A percentile compares a stretch with the other conserved stretches of the same genome.
These are phyloP conservation scores for Mercurialis annua DNA, from an alignment of 345 rosid species.

Conservation along the genomic window DNA sequence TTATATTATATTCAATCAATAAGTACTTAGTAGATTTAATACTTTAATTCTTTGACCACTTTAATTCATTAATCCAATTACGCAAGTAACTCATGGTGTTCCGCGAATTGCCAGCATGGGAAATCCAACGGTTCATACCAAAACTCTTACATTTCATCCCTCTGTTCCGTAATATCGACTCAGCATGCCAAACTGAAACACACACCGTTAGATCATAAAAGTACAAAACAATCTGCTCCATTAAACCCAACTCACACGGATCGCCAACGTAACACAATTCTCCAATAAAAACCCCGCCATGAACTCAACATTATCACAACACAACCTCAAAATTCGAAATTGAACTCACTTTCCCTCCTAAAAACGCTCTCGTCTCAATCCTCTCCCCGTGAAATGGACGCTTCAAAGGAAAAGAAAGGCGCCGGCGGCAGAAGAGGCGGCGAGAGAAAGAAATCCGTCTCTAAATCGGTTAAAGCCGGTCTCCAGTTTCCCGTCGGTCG, in stretches of 20 bases:
- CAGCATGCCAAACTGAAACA: constrained; percentile 18
- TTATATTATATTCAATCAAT: too few relatives aligned
- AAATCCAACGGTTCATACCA: background rate
- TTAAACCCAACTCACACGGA: background rate
- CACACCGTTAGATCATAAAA: background rate
- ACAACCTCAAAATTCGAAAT: background rate
- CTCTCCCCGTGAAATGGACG: too few relatives aligned
- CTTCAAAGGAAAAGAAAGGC: constrained; percentile 18
- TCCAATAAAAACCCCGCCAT: background rate
- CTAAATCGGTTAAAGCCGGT: constrained; percentile 21
- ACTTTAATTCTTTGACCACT: too few relatives aligned
- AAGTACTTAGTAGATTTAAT: too few relatives aligned
- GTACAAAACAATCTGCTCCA: background rate
- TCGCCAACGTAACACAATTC: background rate
- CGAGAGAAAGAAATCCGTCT: constrained; percentile 17
- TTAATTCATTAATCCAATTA: too few relatives aligned
- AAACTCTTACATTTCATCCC: background rate
- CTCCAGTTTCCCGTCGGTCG: constrained; percentile 30
- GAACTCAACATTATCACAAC: background rate
- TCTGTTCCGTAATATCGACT: constrained; percentile 7
- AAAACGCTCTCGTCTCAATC: background rate
- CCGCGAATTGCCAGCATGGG: background rate
- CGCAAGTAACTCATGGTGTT: too few relatives aligned
- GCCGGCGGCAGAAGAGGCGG: constrained; percentile 26
- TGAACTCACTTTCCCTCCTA: background rate